Conservation (phyloP, 2,329 filamentous ascomycete genomes). For the Monosporascus sp. region DNA sequence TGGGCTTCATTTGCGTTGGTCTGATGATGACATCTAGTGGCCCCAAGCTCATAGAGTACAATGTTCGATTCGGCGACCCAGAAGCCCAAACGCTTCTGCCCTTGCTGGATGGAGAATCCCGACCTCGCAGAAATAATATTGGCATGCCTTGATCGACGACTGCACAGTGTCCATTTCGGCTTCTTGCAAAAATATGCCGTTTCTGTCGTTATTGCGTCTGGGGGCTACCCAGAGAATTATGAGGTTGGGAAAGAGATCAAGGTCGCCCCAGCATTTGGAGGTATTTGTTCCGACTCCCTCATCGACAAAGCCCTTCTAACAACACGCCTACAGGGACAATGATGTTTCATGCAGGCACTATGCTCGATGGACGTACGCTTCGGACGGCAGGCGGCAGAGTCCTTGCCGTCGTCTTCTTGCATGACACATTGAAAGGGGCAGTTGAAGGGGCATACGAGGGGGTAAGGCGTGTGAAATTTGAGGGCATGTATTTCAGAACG, state of each 20-base stretch:
- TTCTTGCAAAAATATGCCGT: neutral
- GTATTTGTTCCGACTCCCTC: neutral
- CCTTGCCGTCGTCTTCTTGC: neutral
- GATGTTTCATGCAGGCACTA: neutral
- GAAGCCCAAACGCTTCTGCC: conserved; percentile 69
- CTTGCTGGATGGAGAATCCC: neutral
- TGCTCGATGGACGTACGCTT: neutral
- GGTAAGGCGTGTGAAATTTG: neutral
- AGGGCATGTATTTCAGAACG: conserved; percentile 1
- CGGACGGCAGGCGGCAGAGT: conserved; percentile 2
- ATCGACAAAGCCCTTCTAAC: too few species aligned
- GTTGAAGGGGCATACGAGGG: neutral
- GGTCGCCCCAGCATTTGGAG: neutral
- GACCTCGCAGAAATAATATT: conserved; percentile 6
- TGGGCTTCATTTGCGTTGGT: conserved; percentile 52
- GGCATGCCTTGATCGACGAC: conserved; percentile 1
- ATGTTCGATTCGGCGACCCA: conserved; percentile 87
- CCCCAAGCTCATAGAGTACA: conserved; percentile 85
- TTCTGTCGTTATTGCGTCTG: neutral
- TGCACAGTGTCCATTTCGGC: neutral
- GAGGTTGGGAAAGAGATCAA: conserved; percentile 2
- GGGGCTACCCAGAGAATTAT: neutral
- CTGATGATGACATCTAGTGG: conserved; percentile 84
- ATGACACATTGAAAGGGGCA: neutral
- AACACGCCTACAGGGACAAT: too few species aligned